Conservation (phyloP, 805 yeast species). For the Scheffersomyces coipomensis region DNA sequence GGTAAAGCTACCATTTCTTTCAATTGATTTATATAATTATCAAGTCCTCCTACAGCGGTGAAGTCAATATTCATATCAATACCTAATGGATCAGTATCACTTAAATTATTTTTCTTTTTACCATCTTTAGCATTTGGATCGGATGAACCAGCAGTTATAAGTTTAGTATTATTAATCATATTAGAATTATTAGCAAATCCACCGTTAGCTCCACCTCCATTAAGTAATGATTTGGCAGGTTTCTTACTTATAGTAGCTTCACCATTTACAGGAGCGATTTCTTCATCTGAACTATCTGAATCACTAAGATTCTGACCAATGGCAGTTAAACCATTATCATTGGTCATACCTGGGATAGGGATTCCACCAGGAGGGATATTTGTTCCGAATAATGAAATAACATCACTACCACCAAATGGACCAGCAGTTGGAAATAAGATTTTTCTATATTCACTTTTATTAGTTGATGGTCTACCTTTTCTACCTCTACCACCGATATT, state of each 20-base stretch:
- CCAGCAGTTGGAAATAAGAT: slow-evolving; percentile 92
- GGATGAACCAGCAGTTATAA: slow-evolving; percentile 32
- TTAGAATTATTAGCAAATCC: slow-evolving; percentile 3
- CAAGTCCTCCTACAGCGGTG: slow-evolving; percentile 87
- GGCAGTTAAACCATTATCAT: slow-evolving; percentile 24
- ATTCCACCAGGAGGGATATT: slow-evolving; percentile 54
- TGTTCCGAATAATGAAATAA: slow-evolving; percentile 75
- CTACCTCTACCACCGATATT: slow-evolving; percentile 28
- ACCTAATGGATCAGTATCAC: slow-evolving; percentile 93
- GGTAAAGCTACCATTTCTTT: slow-evolving; percentile 98
- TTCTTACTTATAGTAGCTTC: slow-evolving; percentile 39
- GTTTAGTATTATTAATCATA: slow-evolving; percentile 21
- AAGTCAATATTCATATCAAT: slow-evolving; percentile 84
- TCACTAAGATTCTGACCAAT: slow-evolving; percentile 40
- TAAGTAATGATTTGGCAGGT: slow-evolving; percentile 9
- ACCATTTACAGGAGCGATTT: slow-evolving; percentile 44
- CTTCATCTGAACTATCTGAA: slow-evolving; percentile 66
- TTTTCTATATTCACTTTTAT: slow-evolving; percentile 52
- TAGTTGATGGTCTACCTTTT: slow-evolving; percentile 36
- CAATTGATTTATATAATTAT: slow-evolving; percentile 83
- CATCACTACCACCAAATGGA: slow-evolving; percentile 97
- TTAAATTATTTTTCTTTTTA: slow-evolving; percentile 58
- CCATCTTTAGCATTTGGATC: slow-evolving; percentile 42
- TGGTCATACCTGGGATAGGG: slow-evolving; percentile 34
- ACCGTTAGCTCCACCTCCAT: slow-evolving; percentile 7